A percentile compares a stretch with the other conserved stretches of the same genome.
Evolutionary conservation across 768 basidiomycete species (phyloP).

Genomic region (Collybia sordida): DNA sequence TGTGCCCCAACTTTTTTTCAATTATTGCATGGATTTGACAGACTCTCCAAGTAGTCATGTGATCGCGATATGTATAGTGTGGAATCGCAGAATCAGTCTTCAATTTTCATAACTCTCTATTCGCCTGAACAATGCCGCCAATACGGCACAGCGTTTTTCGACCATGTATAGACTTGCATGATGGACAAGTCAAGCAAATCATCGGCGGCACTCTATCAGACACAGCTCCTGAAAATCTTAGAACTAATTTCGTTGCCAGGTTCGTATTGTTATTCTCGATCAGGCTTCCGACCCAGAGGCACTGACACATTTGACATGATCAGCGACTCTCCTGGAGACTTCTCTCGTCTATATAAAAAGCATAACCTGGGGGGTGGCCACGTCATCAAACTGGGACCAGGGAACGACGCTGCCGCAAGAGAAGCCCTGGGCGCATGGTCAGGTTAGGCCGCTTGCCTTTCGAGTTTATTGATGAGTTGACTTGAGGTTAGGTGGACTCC

Average conservation of each 20-base stretch:
- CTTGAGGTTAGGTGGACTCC: constrained; percentile 60
- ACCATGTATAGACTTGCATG: constrained; percentile 97
- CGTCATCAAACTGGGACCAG: constrained; percentile 92
- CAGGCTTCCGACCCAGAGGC: constrained; percentile 10
- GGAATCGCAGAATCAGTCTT: too few species aligned
- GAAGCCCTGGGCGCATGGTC: constrained; percentile 86
- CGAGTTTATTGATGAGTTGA: constrained; percentile 9
- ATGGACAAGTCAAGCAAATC: constrained; percentile 96
- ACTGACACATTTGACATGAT: background rate
- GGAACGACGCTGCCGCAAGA: constrained; percentile 86
- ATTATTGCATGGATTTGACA: too few species aligned
- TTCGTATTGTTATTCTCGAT: constrained; percentile 29
- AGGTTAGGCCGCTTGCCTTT: constrained; percentile 35
- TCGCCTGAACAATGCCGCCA: constrained; percentile 26
- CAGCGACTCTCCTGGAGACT: constrained; percentile 79
- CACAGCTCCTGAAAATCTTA: constrained; percentile 52
- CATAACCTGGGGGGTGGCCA: constrained; percentile 82
- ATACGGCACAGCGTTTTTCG: constrained; percentile 60
- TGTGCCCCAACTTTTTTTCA: too few species aligned
- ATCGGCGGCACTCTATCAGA: constrained; percentile 93
- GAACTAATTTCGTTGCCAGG: constrained; percentile 93
- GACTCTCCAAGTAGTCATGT: too few species aligned
- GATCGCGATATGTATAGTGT: too few species aligned
- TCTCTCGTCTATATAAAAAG: constrained; percentile 73
- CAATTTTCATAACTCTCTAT: too few species aligned